A percentile compares a stretch with the other conserved stretches of the same genome.
Evolutionary conservation across 345 rosid genomes (phyloP).

Genomic region (Anastatica hierochuntica): DNA sequence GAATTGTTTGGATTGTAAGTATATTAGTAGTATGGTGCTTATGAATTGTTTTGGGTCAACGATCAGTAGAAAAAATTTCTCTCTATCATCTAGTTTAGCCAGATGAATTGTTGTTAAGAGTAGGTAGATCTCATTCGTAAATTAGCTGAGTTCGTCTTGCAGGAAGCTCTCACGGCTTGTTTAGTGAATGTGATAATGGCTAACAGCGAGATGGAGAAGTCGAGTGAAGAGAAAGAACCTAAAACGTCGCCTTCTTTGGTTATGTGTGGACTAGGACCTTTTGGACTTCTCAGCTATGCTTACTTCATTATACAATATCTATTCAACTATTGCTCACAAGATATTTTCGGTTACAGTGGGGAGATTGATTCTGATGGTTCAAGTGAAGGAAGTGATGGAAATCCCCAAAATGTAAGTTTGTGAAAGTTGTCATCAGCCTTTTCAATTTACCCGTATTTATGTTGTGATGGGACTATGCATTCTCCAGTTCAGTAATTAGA

Average conservation of each 20-base stretch:
- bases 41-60: slow-evolving; percentile 11
- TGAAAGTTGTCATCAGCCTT: no score
- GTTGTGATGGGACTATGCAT: no score
- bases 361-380: slow-evolving; percentile 89
- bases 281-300: background rate
- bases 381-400: slow-evolving; percentile 90
- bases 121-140: slow-evolving; percentile 12
- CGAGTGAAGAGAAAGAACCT: slow-evolving; percentile 56
- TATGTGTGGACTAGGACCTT: background rate
- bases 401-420: slow-evolving; percentile 67
- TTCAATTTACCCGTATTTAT: no score
- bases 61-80: slow-evolving; percentile 2
- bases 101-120: no score
- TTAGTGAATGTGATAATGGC: slow-evolving; percentile 40
- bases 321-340: slow-evolving; percentile 1
- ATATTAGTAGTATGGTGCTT: background rate
- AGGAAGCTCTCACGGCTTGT: slow-evolving; percentile 38
- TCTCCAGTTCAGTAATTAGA: no score
- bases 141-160: slow-evolving; percentile 15
- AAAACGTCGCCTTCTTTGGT: slow-evolving; percentile 35
- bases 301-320: background rate
- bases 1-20: background rate
- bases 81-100: background rate
- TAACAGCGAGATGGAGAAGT: slow-evolving; percentile 58
- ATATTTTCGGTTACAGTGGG: slow-evolving; percentile 38